Percentiles rank a stretch among this genome's conserved stretches.
phyloP scores from a whole-genome alignment of 768 basidiomycete species.

The Tremella yokohamensis region DNA sequence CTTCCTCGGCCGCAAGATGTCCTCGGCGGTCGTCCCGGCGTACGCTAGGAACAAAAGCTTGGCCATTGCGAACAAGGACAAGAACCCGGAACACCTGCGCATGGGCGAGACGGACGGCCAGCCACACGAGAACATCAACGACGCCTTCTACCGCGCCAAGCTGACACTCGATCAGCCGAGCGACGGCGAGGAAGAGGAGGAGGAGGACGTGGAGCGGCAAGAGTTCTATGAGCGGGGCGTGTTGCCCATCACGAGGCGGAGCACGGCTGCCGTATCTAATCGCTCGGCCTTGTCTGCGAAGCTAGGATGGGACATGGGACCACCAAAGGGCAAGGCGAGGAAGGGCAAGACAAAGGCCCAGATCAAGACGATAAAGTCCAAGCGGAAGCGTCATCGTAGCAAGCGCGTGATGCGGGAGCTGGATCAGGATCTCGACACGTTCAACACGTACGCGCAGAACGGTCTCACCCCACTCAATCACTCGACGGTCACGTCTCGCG shows the following conservation, averaged over 20 bases:
- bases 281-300: slow-evolving; percentile 11
- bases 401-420: slow-evolving; percentile 33
- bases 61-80: slow-evolving; percentile 20
- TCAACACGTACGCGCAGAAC: slow-evolving; percentile 38
- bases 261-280: background rate
- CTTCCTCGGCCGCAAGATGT: slow-evolving; percentile 26
- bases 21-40: slow-evolving; percentile 25
- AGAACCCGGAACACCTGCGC: slow-evolving; percentile 28
- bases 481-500: slow-evolving; percentile 3
- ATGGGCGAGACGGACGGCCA: slow-evolving; percentile 29
- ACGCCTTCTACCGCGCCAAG: slow-evolving; percentile 29
- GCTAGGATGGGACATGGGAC: slow-evolving; percentile 31
- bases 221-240: background rate
- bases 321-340: slow-evolving; percentile 16
- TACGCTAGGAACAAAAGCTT: slow-evolving; percentile 29
- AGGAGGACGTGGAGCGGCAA: background rate
- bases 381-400: slow-evolving; percentile 19
- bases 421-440: slow-evolving; percentile 37
- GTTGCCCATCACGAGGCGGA: background rate
- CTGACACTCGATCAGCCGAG: slow-evolving; percentile 29
- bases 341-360: slow-evolving; percentile 10
- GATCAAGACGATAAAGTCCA: slow-evolving; percentile 12
- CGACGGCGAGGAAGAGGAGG: slow-evolving; percentile 19
- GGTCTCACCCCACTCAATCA: slow-evolving; percentile 26
- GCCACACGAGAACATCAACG: slow-evolving; percentile 19